phyloP scores from a whole-genome alignment of 2,329 filamentous ascomycete genomes.

The Plenodomus lindquistii region DNA sequence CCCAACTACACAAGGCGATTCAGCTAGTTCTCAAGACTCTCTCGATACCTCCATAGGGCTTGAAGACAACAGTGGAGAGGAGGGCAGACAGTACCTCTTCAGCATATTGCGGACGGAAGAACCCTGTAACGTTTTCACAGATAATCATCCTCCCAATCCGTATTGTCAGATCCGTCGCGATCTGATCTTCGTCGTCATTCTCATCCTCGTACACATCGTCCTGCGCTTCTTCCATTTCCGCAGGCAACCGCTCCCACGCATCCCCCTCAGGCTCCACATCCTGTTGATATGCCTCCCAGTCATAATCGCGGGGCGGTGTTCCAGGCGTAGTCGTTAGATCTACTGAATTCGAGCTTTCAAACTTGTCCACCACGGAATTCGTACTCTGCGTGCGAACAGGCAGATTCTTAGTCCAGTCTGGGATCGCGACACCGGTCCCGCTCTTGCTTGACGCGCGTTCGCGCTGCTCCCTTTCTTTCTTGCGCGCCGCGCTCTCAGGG shows the following conservation, averaged over 20 bases:
- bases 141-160: constrained; percentile 46
- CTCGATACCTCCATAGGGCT: constrained; percentile 4
- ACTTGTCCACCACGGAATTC: constrained; percentile 27
- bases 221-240: constrained; percentile 42
- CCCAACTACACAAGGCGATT: constrained; percentile 39
- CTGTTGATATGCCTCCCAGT: constrained; percentile 47
- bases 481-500: constrained; percentile 43
- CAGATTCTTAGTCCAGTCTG: constrained; percentile 44
- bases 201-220: constrained; percentile 46
- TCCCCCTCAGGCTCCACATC: constrained; percentile 43
- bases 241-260: constrained; percentile 42
- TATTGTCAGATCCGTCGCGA: constrained; percentile 44
- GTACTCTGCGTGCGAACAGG: constrained; percentile 38
- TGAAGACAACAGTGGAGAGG: constrained; percentile 9
- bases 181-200: constrained; percentile 45
- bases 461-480: constrained; percentile 40
- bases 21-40: constrained; percentile 21
- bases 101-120: constrained; percentile 45
- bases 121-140: constrained; percentile 45
- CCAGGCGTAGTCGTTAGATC: constrained; percentile 40
- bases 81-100: constrained; percentile 42
- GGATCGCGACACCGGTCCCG: constrained; percentile 30
- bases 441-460: constrained; percentile 30
- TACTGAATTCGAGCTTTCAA: constrained; percentile 33
- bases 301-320: constrained; percentile 44